phyloP scores from a whole-genome alignment of 768 basidiomycete genomes.

The Amanita pseudoporphyria region DNA sequence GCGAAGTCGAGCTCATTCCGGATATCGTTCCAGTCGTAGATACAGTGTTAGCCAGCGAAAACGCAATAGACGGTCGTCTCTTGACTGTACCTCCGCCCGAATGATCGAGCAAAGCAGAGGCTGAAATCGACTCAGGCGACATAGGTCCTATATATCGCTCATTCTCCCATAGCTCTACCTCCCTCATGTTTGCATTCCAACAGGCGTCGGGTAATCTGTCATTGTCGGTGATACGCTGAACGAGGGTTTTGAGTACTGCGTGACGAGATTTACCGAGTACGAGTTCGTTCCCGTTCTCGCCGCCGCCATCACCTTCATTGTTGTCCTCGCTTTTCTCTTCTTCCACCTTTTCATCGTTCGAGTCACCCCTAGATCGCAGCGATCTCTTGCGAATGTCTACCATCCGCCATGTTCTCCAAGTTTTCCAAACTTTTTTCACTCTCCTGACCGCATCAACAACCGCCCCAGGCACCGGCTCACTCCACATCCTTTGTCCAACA shows the following conservation, averaged over 20 bases:
- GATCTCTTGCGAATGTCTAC: too few relatives aligned
- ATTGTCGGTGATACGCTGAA: constrained; percentile 46
- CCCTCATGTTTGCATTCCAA: constrained; percentile 55
- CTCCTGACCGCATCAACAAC: not conserved
- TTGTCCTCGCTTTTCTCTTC: not conserved
- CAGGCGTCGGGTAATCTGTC: constrained; percentile 53
- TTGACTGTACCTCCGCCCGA: too few relatives aligned
- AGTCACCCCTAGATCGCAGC: too few relatives aligned
- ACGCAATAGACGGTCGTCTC: not conserved
- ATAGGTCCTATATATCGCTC: constrained; percentile 36
- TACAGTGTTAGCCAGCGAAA: not conserved
- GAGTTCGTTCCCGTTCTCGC: not conserved
- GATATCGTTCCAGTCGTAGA: not conserved
- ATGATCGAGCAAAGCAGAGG: not conserved
- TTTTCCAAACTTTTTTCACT: not conserved
- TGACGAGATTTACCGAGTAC: not conserved
- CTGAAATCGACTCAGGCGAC: not conserved
- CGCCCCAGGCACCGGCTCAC: not conserved
- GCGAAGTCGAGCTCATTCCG: not conserved
- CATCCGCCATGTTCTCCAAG: too few relatives aligned
- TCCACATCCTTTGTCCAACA: not conserved
- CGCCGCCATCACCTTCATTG: not conserved
- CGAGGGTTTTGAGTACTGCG: constrained; percentile 15
- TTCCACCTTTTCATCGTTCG: not conserved
- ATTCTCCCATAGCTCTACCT: constrained; percentile 77